Conservation (phyloP, 129 eudicot genomes). For the Escallonia rubra region DNA sequence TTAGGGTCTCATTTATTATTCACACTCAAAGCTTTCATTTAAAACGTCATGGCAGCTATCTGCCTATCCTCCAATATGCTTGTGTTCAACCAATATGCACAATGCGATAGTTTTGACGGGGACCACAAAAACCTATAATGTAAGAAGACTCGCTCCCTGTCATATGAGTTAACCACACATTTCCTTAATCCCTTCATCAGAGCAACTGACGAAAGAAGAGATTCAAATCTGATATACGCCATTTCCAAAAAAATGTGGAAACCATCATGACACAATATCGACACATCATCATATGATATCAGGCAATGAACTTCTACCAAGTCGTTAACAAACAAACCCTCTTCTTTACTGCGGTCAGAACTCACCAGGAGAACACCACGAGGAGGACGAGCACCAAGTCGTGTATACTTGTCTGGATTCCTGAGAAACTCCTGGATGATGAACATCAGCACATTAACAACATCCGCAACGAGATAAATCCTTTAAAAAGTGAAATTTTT, state of each 20-base stretch:
- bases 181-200: too few relatives aligned
- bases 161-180: too few relatives aligned
- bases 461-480: too few relatives aligned
- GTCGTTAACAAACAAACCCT: not conserved
- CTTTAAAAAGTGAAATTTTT: too few relatives aligned
- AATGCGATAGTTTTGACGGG: not conserved
- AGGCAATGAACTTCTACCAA: not conserved
- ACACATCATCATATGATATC: not conserved
- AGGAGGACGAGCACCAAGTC: slow-evolving; percentile 99
- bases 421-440: slow-evolving; percentile 78
- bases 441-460: slow-evolving; percentile 2
- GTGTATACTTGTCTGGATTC: slow-evolving; percentile 80
- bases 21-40: not conserved
- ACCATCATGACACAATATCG: too few relatives aligned
- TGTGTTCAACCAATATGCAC: not conserved
- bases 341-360: not conserved
- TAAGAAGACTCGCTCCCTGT: too few relatives aligned
- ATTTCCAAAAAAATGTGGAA: too few relatives aligned
- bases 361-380: slow-evolving; percentile 98
- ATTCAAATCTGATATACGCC: too few relatives aligned
- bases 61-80: not conserved
- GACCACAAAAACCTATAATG: not conserved
- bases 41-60: not conserved
- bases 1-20: slow-evolving; percentile 20
- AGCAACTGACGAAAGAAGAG: too few relatives aligned